Percentiles rank a stretch among this genome's conserved stretches.
phyloP scores from a whole-genome alignment of 768 basidiomycete genomes.

The Xerocomellus amylosporus region DNA sequence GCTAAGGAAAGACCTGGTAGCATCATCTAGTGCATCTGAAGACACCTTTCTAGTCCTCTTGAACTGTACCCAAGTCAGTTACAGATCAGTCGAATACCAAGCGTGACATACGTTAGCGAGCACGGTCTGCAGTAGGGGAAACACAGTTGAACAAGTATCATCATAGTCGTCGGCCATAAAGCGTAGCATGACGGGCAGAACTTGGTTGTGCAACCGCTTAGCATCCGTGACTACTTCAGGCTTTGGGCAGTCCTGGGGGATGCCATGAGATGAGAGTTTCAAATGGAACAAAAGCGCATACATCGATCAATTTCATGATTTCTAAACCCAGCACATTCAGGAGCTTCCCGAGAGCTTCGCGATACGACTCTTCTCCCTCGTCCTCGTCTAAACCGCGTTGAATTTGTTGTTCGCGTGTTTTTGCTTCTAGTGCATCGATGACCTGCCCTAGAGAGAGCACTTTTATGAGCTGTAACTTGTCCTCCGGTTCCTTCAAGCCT shows the following conservation, averaged over 20 bases:
- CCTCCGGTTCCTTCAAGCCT: conserved; percentile 86
- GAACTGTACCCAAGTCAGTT: conserved; percentile 51
- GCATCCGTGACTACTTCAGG: conserved; percentile 66
- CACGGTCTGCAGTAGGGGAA: conserved; percentile 73
- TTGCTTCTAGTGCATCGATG: conserved; percentile 74
- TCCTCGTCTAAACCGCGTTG: conserved; percentile 70
- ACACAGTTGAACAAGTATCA: conserved; percentile 83
- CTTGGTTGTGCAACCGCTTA: conserved; percentile 55
- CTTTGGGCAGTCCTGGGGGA: conserved; percentile 52
- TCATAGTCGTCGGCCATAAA: conserved; percentile 91
- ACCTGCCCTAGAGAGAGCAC: conserved; percentile 85
- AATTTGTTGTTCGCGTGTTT: conserved; percentile 64
- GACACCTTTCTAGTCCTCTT: conserved; percentile 69
- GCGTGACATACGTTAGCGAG: conserved; percentile 59
- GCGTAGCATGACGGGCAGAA: conserved; percentile 78
- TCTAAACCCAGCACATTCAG: conserved; percentile 82
- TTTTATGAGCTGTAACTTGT: conserved; percentile 87
- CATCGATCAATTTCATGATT: conserved; percentile 80
- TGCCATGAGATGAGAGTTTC: background rate
- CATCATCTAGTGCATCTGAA: conserved; percentile 57
- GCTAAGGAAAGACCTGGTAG: conserved; percentile 71
- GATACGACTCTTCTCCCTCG: conserved; percentile 84
- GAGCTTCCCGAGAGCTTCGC: conserved; percentile 84
- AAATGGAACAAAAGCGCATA: conserved; percentile 26
- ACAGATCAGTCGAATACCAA: background rate